Base-by-base conservation (phyloP, 2,329 filamentous ascomycete species). In the Hymenotorrendiella dingleyae region DNA sequence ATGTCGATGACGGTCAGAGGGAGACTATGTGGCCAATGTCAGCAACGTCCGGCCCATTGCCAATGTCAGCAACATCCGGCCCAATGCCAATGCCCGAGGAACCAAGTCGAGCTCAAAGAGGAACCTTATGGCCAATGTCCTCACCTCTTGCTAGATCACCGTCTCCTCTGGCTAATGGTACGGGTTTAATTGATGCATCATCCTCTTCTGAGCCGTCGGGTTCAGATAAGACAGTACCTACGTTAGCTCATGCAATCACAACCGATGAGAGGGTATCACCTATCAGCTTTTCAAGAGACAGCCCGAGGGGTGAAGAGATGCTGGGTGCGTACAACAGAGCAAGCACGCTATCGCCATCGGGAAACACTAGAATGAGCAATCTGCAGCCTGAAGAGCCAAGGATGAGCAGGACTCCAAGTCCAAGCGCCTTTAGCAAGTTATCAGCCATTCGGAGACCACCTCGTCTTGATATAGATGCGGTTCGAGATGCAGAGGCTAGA, bases 381-480 rank as follows among this genome's bases (percentile, higher is more conserved):
- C 45, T 58, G 29, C 40, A 42, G 32, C 45, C 52, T 11, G 36
- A 35, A 29, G 47, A 30, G 21, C 21, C 46, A 23, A 20, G 42
- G 14, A 39, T 40, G 4, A 34, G 29, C 11, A 42, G 50, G 43
- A 52, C 47, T 12, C 53, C 54, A 40, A 54, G 50, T 39, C 50
- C 50, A 17, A 34, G 35, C 21, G 44, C 45, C 20, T 58, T 55
- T 50, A 73, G 67, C 49, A 66, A 68, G 14, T 52, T 78, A 19
- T 80, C 78, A 9, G 74, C 72, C 10, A 69, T 81, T 43, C 68
- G 73, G 52, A 67, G 76, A 36, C 90, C 91, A 23, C 85, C 87
- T 3, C 78, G 77, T 26, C 68, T 96, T 4, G 81, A 96, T 58
- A 83, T 96, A 19, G 82, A 90, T 58, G 86, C 86, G 4, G 85